phyloP scores from a whole-genome alignment of 140 eudicot genomes.

The Ambrosia hybrid region DNA sequence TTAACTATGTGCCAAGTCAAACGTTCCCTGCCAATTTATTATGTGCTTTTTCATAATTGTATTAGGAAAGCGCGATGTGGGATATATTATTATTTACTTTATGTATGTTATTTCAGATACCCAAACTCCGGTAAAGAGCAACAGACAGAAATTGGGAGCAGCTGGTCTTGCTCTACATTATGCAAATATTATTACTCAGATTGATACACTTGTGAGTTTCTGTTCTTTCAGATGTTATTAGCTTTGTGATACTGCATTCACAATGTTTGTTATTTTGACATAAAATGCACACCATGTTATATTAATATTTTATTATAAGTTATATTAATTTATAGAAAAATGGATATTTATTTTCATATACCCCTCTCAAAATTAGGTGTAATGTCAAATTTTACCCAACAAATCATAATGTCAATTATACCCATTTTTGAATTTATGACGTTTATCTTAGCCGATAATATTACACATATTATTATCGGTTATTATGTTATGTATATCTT shows the following conservation, averaged over 20 bases:
- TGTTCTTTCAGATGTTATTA: constrained; percentile 3
- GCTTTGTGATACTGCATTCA: constrained; percentile 3
- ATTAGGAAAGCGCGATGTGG: not conserved
- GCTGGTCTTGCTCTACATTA: constrained; percentile 97
- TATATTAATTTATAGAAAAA: too few species aligned
- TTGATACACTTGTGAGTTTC: constrained; percentile 86
- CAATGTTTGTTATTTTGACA: not conserved
- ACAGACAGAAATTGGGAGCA: constrained; percentile 72
- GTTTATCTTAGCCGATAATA: too few species aligned
- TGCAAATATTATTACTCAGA: constrained; percentile 88
- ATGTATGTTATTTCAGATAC: constrained; percentile 47
- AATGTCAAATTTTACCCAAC: too few species aligned
- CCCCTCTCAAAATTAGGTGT: too few species aligned
- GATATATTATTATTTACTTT: constrained; percentile 9
- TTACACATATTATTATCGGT: too few species aligned
- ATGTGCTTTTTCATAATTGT: not conserved
- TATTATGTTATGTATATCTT: too few species aligned
- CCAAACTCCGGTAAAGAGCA: constrained; percentile 53
- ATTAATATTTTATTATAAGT: not conserved
- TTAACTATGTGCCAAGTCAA: too few species aligned
- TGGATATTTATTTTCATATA: too few species aligned
- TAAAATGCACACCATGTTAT: not conserved
- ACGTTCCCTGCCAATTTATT: not conserved
- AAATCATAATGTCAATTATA: too few species aligned
- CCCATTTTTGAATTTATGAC: not conserved